Evolutionary conservation across 192 early-diverging fungal genomes (phyloP), one percentile per base, ranked within the genome.

Genomic region (Backusella morwellensis): DNA sequence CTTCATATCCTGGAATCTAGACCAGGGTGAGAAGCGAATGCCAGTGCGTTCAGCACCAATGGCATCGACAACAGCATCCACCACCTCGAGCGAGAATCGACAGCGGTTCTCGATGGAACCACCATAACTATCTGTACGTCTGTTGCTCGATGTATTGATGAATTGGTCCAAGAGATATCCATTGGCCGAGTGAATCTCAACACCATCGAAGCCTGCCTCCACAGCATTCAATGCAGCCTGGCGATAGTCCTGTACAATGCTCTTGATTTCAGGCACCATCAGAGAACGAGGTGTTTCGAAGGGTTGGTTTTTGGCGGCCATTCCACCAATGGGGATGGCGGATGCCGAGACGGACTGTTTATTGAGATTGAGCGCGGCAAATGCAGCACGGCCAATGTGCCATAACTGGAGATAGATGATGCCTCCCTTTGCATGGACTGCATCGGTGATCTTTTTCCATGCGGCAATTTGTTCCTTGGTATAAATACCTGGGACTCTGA

Each of bases 161-260:
- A 98, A 97, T 80, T 92, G 86, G 82, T 93, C 85, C 70, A 95
- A 76, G 42, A 99, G 84, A 81, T 97, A 99, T 7, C 97, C 97
- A 81, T 99, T 94, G 0, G 97, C 97, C 52, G 82, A 90, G 63
- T 98, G 97, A 29, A 99, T 85, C 81, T 99, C 97, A n/a, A 98
- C 81, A 19, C 91, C 91, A 69, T 97, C 94, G 77, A 95, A 93
- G 1, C 94, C 94, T 1, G 96, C 96, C 70, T 88, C 83, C 23
- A 87, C 77, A 0, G 97, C 93, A 54, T 92, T 88, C 40, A 75
- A 75, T 0, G 96, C 92, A 38, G 91, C 91, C 8, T 85, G 68
- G 11, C 72, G 88, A 83, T 91, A 98, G n/a, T 86, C 85, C 4
- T 86, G 66, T 23, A 91, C 82, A 47, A 92, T 84, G 6, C 81